A percentile compares a stretch with the other conserved stretches of the same genome.
Conservation (phyloP, 192 early-diverging fungal species). For the Umbelopsis sp. region DNA sequence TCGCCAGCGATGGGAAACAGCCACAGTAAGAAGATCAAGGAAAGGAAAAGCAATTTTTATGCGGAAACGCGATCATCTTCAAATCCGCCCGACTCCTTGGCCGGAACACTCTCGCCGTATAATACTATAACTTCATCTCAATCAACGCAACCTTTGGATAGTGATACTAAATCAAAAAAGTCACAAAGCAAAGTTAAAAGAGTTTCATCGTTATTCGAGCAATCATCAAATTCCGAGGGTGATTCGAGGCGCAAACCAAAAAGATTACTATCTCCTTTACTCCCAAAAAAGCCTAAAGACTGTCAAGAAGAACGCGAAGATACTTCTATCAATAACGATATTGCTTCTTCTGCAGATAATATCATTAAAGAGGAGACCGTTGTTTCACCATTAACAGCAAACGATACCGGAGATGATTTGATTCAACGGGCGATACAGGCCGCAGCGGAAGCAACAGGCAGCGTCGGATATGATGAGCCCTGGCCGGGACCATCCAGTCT, state of each 20-base stretch:
- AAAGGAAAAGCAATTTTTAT: background rate
- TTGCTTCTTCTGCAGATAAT: background rate
- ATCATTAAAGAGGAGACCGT: background rate
- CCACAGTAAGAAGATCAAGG: background rate
- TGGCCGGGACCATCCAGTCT: background rate
- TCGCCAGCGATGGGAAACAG: slow-evolving; percentile 17
- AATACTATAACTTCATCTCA: background rate
- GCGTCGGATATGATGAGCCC: slow-evolving; percentile 9
- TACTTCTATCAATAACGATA: background rate
- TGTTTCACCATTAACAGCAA: background rate
- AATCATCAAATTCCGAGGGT: background rate
- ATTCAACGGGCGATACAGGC: slow-evolving; percentile 2
- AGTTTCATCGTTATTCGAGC: background rate
- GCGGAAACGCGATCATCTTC: no score
- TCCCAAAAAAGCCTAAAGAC: slow-evolving; percentile 6
- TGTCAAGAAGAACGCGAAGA: background rate
- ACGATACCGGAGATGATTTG: background rate
- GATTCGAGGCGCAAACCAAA: background rate
- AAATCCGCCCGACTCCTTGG: background rate
- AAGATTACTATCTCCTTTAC: background rate
- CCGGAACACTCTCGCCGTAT: background rate
- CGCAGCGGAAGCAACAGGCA: slow-evolving; percentile 7
- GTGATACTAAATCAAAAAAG: background rate
- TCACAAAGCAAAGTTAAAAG: background rate
- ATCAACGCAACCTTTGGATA: background rate